Evolutionary conservation across 805 yeast species (phyloP), one percentile per base, ranked within the genome.

Genomic region (Saturnispora saitoi): DNA sequence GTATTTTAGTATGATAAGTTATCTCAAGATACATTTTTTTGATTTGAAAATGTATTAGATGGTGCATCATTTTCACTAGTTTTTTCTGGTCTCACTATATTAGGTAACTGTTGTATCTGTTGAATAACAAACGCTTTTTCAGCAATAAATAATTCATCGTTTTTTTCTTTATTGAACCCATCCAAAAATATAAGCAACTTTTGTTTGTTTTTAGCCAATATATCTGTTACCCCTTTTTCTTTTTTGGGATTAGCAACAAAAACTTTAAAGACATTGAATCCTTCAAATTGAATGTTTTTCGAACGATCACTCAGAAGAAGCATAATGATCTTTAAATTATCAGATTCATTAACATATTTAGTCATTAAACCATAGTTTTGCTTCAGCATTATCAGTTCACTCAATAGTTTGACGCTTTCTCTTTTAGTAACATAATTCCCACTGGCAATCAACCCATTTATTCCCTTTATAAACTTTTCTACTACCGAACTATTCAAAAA

Each of bases 241-340:
- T 90, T 90, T 54, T 83, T 81, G 4, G 99, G 99, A 65, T 93
- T 93, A 4, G 96, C 98, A n/a, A 89, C 89, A 66, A 93, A 88
- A 36, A 90, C 85, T 67, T 91, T 93, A 70, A 93, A 91, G 34
- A 91, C 83, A 55, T 93, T 90, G 61, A 93, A 93, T 4, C 95
- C 89, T 64, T 93, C 98, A 48, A 79, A 66, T 62, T 90, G 96
- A 50, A 93, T 75, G 64, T 90, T 90, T 60, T 84, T 86, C 54
- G 95, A 87, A 66, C 84, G 86, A 64, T 91, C 97, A 51, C 93
- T 82, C 54, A 93, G 69, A 52, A 89, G 66, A 32, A 83, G 75
- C 99, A 93, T 93, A 26, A 87, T 77, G 48, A 89, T 67, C 64
- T 91, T 93, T 59, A 93, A 70, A 62, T 89, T 89, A 46, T 83